Percentiles rank a stretch among this genome's conserved stretches.
These are phyloP conservation scores for Zoysia japonica DNA, from an alignment of 176 grass and related monocot species.

Conservation along the genomic window DNA sequence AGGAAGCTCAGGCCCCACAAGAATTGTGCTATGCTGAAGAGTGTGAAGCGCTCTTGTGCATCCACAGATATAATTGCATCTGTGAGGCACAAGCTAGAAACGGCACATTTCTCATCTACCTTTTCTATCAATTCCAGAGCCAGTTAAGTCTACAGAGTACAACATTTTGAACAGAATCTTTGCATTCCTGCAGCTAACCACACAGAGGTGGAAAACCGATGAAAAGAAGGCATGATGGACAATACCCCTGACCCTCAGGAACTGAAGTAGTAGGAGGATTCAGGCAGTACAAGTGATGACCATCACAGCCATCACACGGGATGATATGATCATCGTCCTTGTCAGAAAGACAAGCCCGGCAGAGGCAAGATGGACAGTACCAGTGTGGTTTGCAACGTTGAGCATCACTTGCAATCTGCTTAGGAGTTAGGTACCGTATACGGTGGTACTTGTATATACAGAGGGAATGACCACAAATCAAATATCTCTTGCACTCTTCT, in stretches of 20 bases:
- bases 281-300: conserved; percentile 59
- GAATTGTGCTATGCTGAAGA: conserved; percentile 4
- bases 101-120: not conserved
- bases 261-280: conserved; percentile 31
- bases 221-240: conserved; percentile 36
- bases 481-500: conserved; percentile 61
- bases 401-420: conserved; percentile 48
- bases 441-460: conserved; percentile 80
- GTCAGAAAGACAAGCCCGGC: conserved; percentile 22
- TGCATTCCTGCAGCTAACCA: not conserved
- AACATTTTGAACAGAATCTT: not conserved
- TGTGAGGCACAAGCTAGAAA: conserved; percentile 3
- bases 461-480: conserved; percentile 57
- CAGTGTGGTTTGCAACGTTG: conserved; percentile 41
- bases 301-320: conserved; percentile 64
- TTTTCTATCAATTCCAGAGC: not conserved
- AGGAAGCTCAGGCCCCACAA: conserved; percentile 31
- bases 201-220: not conserved
- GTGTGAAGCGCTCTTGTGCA: not conserved
- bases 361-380: conserved; percentile 86
- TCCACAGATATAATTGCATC: not conserved
- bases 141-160: not conserved
- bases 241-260: conserved; percentile 56
- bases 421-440: conserved; percentile 52
- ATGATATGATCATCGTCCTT: conserved; percentile 42